phyloP scores from a whole-genome alignment of 345 rosid species.

The Rhodamnia argentea region DNA sequence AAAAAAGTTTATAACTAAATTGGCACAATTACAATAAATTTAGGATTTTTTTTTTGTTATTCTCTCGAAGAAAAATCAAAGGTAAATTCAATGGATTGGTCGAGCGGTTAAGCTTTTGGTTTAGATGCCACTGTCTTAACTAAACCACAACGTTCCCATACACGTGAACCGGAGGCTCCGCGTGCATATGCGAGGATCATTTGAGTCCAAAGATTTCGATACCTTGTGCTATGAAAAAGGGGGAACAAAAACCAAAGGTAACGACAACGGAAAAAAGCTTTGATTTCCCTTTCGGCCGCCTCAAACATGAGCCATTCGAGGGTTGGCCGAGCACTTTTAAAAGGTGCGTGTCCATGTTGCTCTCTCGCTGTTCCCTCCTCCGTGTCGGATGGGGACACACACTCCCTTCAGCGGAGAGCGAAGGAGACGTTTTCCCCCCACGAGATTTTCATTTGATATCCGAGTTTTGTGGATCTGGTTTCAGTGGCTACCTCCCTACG shows the following conservation, averaged over 20 bases:
- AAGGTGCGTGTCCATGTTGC: not conserved
- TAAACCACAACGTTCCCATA: not conserved
- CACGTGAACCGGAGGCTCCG: not conserved
- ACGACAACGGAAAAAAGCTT: not conserved
- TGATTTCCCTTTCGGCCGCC: too few relatives aligned
- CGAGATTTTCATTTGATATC: not conserved
- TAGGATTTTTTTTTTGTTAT: too few relatives aligned
- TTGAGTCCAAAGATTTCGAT: too few relatives aligned
- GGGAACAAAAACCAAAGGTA: not conserved
- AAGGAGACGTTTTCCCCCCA: not conserved
- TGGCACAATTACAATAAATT: too few relatives aligned
- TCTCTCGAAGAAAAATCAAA: too few relatives aligned
- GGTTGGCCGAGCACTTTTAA: not conserved
- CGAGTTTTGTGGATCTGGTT: not conserved
- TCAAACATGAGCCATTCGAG: not conserved
- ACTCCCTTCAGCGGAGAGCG: not conserved
- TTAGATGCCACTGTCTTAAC: not conserved
- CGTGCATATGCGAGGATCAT: not conserved
- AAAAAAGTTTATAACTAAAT: too few relatives aligned
- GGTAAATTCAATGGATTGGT: too few relatives aligned
- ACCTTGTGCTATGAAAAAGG: too few relatives aligned
- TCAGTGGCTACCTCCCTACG: not conserved
- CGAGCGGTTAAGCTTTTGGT: too few relatives aligned
- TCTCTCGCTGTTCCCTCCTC: not conserved
- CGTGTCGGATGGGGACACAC: not conserved